Percentiles rank a stretch among this genome's conserved stretches.
These are phyloP conservation scores for Simplicillium sp. DNA, from an alignment of 2,329 filamentous ascomycete species.

Conservation along the genomic window DNA sequence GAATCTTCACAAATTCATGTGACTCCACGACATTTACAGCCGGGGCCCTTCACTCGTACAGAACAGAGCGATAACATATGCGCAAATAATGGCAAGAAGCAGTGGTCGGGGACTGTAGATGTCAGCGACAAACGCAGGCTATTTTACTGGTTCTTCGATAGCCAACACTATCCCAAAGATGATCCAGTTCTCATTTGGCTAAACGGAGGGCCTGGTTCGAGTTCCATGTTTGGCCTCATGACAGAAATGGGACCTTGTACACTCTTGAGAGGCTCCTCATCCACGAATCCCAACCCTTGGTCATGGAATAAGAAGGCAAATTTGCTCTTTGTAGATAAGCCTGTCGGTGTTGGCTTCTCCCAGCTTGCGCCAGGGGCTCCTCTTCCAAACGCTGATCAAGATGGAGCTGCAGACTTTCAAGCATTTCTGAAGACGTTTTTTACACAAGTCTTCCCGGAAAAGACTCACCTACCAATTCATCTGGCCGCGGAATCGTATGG, in stretches of 20 bases:
- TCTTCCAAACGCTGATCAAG: conserved; percentile 26
- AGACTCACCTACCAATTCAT: conserved; percentile 27
- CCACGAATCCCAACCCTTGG: conserved; percentile 7
- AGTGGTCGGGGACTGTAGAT: conserved; percentile 13
- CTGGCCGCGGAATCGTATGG: conserved; percentile 32
- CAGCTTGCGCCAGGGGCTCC: conserved; percentile 17
- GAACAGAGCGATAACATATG: conserved; percentile 7
- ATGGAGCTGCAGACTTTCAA: conserved; percentile 36
- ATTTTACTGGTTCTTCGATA: conserved; percentile 18
- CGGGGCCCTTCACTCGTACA: conserved; percentile 6
- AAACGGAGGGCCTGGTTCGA: conserved; percentile 14
- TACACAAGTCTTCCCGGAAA: conserved; percentile 29
- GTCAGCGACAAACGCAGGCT: conserved; percentile 9
- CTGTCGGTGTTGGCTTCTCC: conserved; percentile 51
- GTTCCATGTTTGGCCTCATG: conserved; percentile 9
- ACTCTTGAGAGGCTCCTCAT: conserved; percentile 3
- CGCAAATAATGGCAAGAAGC: conserved; percentile 8
- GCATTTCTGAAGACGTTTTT: conserved; percentile 38
- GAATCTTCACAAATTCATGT: too few species aligned
- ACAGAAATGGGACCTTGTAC: conserved; percentile 10
- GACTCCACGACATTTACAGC: too few species aligned
- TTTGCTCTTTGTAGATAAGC: conserved; percentile 36
- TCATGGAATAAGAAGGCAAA: conserved; percentile 14
- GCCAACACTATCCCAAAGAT: conserved; percentile 12
- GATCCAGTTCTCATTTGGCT: conserved; percentile 39